Percentiles rank a stretch among this genome's conserved stretches.
Conservation (phyloP, 106 monocot species). For the Vanilla planifolia region DNA sequence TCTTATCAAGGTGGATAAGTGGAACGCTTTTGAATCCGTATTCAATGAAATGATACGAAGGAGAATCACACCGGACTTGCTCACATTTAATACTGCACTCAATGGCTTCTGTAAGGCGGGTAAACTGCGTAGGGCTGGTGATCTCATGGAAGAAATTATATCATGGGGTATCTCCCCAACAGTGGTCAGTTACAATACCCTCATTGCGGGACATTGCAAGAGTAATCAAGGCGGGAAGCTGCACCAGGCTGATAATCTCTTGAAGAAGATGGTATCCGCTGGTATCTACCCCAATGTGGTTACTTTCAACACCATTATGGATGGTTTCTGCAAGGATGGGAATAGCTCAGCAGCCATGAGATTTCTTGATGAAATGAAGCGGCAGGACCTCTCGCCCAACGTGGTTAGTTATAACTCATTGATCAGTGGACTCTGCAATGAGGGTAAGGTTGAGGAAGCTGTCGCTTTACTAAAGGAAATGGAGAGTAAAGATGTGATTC, state of each 20-base stretch:
- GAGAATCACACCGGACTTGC: conserved; percentile 44
- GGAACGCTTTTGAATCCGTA: conserved; percentile 26
- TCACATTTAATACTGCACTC: conserved; percentile 71
- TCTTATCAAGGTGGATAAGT: conserved; percentile 27
- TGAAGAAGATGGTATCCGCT: conserved; percentile 56
- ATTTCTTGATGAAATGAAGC: conserved; percentile 71
- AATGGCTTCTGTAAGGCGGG: conserved; percentile 54
- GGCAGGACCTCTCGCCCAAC: conserved; percentile 33
- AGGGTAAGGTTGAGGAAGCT: conserved; percentile 53
- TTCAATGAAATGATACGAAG: conserved; percentile 39
- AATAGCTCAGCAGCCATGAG: conserved; percentile 46
- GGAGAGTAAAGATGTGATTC: conserved; percentile 24
- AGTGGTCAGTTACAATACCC: conserved; percentile 63
- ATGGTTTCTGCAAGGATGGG: conserved; percentile 76
- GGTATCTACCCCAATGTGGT: conserved; percentile 50
- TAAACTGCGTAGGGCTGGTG: conserved; percentile 45
- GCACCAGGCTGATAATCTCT: conserved; percentile 53
- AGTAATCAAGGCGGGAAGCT: conserved; percentile 42
- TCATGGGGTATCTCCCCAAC: conserved; percentile 56
- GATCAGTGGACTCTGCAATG: conserved; percentile 44
- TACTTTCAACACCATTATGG: conserved; percentile 70
- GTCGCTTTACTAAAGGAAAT: conserved; percentile 49
- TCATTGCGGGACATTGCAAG: conserved; percentile 68
- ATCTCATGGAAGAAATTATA: conserved; percentile 64
- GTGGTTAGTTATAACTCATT: conserved; percentile 62